A percentile compares a stretch with the other conserved stretches of the same genome.
Evolutionary conservation across 306 rosid species (phyloP).

Genomic region (Corylus americana): DNA sequence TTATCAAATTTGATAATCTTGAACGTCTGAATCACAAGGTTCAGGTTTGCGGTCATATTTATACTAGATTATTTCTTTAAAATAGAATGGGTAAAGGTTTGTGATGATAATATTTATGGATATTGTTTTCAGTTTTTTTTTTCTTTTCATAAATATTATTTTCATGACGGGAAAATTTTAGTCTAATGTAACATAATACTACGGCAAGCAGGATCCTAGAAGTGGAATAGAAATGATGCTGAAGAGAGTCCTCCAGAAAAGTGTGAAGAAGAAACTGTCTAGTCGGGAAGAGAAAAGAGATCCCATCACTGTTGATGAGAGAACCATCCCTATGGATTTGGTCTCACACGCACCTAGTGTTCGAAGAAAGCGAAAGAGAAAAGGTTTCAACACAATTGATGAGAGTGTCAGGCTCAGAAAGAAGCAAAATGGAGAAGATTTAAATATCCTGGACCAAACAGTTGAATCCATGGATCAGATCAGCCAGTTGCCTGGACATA

Average conservation of each 20-base stretch:
- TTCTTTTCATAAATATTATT: background rate
- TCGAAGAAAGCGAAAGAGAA: constrained; percentile 11
- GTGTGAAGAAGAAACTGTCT: background rate
- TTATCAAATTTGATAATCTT: background rate
- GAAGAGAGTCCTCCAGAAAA: background rate
- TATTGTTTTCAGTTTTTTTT: background rate
- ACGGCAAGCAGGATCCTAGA: background rate
- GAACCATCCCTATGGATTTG: background rate
- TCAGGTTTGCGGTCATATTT: background rate
- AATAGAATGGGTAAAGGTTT: background rate
- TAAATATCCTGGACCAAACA: constrained; percentile 9
- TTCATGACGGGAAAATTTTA: background rate
- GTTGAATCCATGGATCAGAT: constrained; percentile 28
- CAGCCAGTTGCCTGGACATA: constrained; percentile 45
- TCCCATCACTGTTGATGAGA: background rate
- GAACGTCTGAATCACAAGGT: background rate
- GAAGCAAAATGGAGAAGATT: constrained; percentile 13
- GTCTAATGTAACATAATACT: background rate
- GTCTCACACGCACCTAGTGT: background rate
- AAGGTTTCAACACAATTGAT: background rate
- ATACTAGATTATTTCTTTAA: background rate
- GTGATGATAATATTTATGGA: background rate
- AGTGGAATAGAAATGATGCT: background rate
- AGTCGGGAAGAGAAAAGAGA: background rate
- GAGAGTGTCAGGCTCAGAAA: constrained; percentile 12